phyloP scores from a whole-genome alignment of 2,329 filamentous ascomycete genomes.

The Penicillium glabrum region DNA sequence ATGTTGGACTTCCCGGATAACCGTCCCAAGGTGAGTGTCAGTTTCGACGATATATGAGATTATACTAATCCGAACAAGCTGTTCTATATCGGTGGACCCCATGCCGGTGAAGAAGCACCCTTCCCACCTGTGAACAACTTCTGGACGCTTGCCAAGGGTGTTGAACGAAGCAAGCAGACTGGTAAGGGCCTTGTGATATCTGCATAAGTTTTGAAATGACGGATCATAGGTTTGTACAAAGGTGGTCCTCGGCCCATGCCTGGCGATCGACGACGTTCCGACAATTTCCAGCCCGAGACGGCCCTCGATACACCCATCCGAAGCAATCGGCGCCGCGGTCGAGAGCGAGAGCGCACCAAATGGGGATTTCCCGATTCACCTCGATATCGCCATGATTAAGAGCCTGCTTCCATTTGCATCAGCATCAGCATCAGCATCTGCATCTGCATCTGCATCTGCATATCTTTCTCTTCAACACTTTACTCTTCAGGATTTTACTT shows the following conservation, averaged over 20 bases:
- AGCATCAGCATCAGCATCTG: too few species aligned
- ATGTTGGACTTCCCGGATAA: slow-evolving; percentile 84
- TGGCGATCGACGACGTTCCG: background rate
- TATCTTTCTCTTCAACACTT: too few species aligned
- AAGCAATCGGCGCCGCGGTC: background rate
- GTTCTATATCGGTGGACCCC: slow-evolving; percentile 49
- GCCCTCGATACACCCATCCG: background rate
- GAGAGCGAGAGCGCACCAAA: background rate
- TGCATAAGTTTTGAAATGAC: background rate
- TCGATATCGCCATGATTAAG: background rate
- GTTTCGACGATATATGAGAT: background rate
- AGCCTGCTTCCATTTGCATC: too few species aligned
- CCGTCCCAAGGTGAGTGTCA: slow-evolving; percentile 69
- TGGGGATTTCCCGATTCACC: background rate
- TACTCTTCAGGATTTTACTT: too few species aligned
- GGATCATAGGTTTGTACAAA: background rate
- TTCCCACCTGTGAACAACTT: slow-evolving; percentile 16
- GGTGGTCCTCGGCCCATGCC: background rate
- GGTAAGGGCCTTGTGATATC: slow-evolving; percentile 1
- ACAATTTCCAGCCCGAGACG: background rate
- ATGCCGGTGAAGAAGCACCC: background rate
- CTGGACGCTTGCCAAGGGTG: slow-evolving; percentile 9
- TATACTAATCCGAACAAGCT: slow-evolving; percentile 42
- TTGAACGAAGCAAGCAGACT: slow-evolving; percentile 6
- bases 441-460: too few species aligned